These are phyloP conservation scores for Cryptococcus sp. DNA, from an alignment of 1,284 basidiomycete genomes.

Conservation along the genomic window DNA sequence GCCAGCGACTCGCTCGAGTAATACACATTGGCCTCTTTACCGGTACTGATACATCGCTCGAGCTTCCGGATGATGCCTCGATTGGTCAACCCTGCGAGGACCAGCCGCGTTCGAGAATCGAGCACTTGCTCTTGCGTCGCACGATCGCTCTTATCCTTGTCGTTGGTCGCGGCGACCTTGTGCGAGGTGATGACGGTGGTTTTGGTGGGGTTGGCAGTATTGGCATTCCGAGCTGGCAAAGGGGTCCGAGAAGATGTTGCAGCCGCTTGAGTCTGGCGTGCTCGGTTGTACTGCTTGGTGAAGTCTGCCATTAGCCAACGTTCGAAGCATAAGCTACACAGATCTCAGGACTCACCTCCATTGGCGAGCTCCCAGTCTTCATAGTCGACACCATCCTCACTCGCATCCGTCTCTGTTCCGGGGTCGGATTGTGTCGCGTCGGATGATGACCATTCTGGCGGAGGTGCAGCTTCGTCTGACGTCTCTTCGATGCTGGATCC, in stretches of 20 bases:
- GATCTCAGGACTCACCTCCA: slow-evolving; percentile 49
- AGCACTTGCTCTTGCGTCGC: slow-evolving; percentile 93
- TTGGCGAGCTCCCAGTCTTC: slow-evolving; percentile 85
- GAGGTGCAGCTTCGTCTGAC: background rate
- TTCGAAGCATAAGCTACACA: too few species aligned
- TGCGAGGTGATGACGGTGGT: slow-evolving; percentile 78
- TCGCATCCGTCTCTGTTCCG: background rate
- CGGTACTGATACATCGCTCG: slow-evolving; percentile 89
- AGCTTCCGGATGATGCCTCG: slow-evolving; percentile 77
- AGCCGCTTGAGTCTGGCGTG: slow-evolving; percentile 62
- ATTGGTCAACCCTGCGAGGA: slow-evolving; percentile 89
- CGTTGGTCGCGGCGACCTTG: slow-evolving; percentile 81
- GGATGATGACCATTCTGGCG: background rate
- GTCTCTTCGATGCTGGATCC: slow-evolving; percentile 1
- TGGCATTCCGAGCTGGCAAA: slow-evolving; percentile 35
- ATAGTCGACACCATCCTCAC: slow-evolving; percentile 57
- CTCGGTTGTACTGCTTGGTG: slow-evolving; percentile 91
- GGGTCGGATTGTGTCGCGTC: background rate
- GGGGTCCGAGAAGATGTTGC: slow-evolving; percentile 16
- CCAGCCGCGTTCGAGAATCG: slow-evolving; percentile 81
- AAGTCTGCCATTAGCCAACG: slow-evolving; percentile 59
- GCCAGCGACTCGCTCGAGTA: slow-evolving; percentile 69
- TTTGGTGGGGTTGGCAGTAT: slow-evolving; percentile 41
- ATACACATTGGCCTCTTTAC: slow-evolving; percentile 96
- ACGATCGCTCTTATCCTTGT: slow-evolving; percentile 90